These are phyloP conservation scores for Podospora comata DNA, from an alignment of 495 filamentous ascomycete genomes.

Conservation along the genomic window DNA sequence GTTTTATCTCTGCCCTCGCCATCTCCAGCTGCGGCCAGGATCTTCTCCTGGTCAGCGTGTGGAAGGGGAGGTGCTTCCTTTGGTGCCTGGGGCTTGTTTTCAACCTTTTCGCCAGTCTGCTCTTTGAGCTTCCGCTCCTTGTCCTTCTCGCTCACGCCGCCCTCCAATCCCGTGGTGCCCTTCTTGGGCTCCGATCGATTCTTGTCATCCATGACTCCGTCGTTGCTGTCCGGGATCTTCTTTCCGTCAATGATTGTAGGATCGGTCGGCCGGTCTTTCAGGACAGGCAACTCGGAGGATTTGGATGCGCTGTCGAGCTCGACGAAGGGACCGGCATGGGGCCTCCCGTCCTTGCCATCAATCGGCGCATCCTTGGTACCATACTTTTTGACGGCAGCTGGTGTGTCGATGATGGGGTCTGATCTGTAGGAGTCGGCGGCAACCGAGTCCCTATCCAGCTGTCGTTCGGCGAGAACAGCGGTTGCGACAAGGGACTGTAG, in stretches of 20 bases:
- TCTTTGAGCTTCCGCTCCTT: slow-evolving; percentile 63
- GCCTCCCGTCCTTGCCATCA: slow-evolving; percentile 93
- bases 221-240: slow-evolving; percentile 71
- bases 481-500: slow-evolving; percentile 43
- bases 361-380: slow-evolving; percentile 88
- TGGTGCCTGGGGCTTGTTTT: slow-evolving; percentile 75
- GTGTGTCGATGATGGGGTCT: slow-evolving; percentile 16
- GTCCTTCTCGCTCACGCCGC: slow-evolving; percentile 80
- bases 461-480: slow-evolving; percentile 25
- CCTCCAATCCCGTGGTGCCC: slow-evolving; percentile 82
- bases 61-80: slow-evolving; percentile 82
- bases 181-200: slow-evolving; percentile 68
- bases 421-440: slow-evolving; percentile 9
- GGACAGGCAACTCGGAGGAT: slow-evolving; percentile 42
- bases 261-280: slow-evolving; percentile 49
- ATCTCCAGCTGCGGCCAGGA: slow-evolving; percentile 41
- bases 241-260: slow-evolving; percentile 56
- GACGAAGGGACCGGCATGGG: slow-evolving; percentile 86
- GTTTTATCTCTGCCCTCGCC: slow-evolving; percentile 31
- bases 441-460: slow-evolving; percentile 22
- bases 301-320: slow-evolving; percentile 52
- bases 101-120: slow-evolving; percentile 56
- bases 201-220: slow-evolving; percentile 90
- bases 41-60: slow-evolving; percentile 68
- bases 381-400: slow-evolving; percentile 35